Evolutionary conservation across 441 rosid species (phyloP), one percentile per base, ranked within the genome.

Genomic region (Daphne laureola): DNA sequence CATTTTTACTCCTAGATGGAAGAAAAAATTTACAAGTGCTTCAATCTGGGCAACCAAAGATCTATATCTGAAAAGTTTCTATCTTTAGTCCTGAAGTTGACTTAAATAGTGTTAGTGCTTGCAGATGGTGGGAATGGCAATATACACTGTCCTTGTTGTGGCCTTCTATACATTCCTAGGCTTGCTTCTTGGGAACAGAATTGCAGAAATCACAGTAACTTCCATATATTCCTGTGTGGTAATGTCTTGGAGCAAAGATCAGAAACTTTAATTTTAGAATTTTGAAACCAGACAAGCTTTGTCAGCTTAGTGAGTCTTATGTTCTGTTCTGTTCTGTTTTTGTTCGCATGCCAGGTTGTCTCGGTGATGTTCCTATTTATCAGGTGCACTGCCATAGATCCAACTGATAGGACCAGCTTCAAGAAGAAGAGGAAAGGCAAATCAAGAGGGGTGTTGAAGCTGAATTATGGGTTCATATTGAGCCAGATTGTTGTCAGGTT

Each of bases 361-460:
- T 83, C 80, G 36, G 95, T 90, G 16, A 71, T 84, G 72, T 75
- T 82, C 51, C 66, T 92, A 43, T 92, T 89, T 54, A 64, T 80
- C 63, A 79, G 96, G 69, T 88, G 96, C 58, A 81, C 95, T 2
- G 90, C 92, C 5, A 86, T 78, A 13, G 90, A 92, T 53, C 96
- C 98, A 0, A 84, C 88, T 9, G 98, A 92, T 69, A 92, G 73
- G 49, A 81, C 90, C 68, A 76, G 86, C 67, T 74, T 70, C 40
- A 84, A 66, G 68, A 86, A 69, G 81, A 91, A 59, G 80, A 82
- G 61, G 63, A 78, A 41, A 42, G 62, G 71, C 41, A 74, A 77
- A 61, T 67, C 81, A 18, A 78, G 68, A 58, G 83, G 81, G 61
- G 58, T 68, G 35, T 54, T 71, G 53, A 80, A 77, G 66, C 69